Conservation (phyloP, 352 stramenopile genomes). For the Phytophthora rubi region DNA sequence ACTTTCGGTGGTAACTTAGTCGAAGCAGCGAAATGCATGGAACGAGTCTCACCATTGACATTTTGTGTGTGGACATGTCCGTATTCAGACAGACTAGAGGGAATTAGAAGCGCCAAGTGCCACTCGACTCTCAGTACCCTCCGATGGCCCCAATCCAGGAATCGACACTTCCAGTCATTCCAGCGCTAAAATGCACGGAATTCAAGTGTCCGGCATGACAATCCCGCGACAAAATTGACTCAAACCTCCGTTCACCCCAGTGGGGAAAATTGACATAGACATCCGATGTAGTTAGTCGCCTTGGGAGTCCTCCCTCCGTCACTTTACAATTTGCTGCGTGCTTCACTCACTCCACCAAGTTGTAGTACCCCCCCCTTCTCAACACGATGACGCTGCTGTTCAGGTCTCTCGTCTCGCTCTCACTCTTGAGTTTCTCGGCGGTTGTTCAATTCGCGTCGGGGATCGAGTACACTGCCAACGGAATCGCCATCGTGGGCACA, state of each 20-base stretch:
- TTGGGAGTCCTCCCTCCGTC: not conserved
- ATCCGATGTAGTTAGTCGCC: not conserved
- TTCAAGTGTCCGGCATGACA: slow-evolving; percentile 13
- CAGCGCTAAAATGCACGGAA: slow-evolving; percentile 11
- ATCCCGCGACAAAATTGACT: slow-evolving; percentile 21
- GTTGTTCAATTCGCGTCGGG: slow-evolving; percentile 13
- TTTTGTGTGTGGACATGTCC: no score
- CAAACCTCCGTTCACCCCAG: slow-evolving; percentile 21
- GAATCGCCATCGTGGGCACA: slow-evolving; percentile 45
- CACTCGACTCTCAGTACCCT: slow-evolving; percentile 9
- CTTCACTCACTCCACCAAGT: slow-evolving; percentile 1
- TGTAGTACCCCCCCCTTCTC: slow-evolving; percentile 7
- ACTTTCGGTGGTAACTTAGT: no score
- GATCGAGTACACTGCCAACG: slow-evolving; percentile 41
- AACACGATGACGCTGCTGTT: slow-evolving; percentile 13
- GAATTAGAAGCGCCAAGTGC: not conserved
- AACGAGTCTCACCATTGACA: no score
- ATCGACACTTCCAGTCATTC: slow-evolving; percentile 9
- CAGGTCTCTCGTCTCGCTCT: slow-evolving; percentile 16
- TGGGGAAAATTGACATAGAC: not conserved
- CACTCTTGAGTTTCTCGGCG: slow-evolving; percentile 13
- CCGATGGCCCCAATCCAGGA: slow-evolving; percentile 1
- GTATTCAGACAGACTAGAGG: no score
- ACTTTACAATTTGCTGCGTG: slow-evolving; percentile 38
- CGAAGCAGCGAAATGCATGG: no score